Conservation (phyloP, 192 early-diverging fungal species). For the Radiomyces spectabilis region DNA sequence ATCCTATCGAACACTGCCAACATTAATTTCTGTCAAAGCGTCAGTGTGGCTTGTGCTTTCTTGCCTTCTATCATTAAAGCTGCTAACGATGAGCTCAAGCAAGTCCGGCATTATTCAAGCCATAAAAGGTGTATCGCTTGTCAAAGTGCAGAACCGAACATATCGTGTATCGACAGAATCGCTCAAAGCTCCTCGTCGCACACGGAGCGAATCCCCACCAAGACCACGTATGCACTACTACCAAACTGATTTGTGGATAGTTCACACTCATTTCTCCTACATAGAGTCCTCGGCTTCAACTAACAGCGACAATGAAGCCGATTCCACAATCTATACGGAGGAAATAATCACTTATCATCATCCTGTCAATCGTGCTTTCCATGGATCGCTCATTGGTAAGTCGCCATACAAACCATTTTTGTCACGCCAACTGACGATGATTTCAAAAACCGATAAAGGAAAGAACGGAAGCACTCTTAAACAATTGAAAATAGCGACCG, state of each 20-base stretch:
- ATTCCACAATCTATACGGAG: neutral
- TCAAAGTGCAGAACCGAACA: conserved; percentile 7
- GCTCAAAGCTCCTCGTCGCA: neutral
- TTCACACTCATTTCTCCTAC: neutral
- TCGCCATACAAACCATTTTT: neutral
- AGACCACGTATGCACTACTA: too few species aligned
- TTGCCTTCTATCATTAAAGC: too few species aligned
- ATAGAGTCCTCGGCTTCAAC: neutral
- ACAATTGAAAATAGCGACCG: conserved; percentile 16
- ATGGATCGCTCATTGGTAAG: conserved; percentile 15
- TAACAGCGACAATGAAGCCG: neutral
- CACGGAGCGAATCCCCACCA: too few species aligned
- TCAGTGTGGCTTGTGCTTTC: too few species aligned
- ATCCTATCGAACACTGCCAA: too few species aligned
- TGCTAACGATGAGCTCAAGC: too few species aligned
- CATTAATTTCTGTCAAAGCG: too few species aligned
- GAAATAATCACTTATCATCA: conserved; percentile 7
- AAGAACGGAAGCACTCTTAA: conserved; percentile 24
- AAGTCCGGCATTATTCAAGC: too few species aligned
- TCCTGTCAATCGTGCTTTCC: conserved; percentile 2
- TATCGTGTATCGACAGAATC: conserved; percentile 17
- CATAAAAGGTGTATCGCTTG: too few species aligned
- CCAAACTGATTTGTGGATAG: neutral
- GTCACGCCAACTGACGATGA: too few species aligned
- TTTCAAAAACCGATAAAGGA: conserved; percentile 3